Percentiles rank a stretch among this genome's conserved stretches.
Evolutionary conservation across 1,284 basidiomycete species (phyloP).

Genomic region (Apiotrichum brassicae): DNA sequence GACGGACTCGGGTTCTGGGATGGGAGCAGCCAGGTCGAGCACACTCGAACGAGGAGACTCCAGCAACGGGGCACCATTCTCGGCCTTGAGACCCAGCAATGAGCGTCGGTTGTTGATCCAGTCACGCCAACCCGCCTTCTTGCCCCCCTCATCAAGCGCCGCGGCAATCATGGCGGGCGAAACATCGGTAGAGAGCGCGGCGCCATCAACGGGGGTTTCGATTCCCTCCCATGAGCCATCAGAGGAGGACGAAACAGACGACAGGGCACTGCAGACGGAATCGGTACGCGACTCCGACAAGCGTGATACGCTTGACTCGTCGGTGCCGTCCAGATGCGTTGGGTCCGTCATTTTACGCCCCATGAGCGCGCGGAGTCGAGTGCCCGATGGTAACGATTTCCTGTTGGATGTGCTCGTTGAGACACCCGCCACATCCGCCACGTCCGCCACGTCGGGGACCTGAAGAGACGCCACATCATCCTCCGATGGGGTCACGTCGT

Average conservation of each 20-base stretch:
- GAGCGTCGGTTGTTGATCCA: constrained; percentile 15
- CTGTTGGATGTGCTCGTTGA: not conserved
- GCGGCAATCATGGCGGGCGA: constrained; percentile 13
- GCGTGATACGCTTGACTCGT: not conserved
- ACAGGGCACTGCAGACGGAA: constrained; percentile 25
- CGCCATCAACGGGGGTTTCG: constrained; percentile 26
- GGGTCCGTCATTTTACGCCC: constrained; percentile 5
- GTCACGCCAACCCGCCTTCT: constrained; percentile 14
- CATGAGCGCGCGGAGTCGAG: constrained; percentile 4
- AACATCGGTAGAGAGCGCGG: constrained; percentile 14
- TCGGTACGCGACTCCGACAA: constrained; percentile 19
- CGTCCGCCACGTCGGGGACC: not conserved
- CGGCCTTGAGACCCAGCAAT: constrained; percentile 12
- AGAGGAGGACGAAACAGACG: constrained; percentile 24
- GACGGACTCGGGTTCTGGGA: not conserved
- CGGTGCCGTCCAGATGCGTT: not conserved
- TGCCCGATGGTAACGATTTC: not conserved
- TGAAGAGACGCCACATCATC: not conserved
- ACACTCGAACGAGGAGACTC: constrained; percentile 10
- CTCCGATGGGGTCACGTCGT: not conserved
- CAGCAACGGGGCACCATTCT: constrained; percentile 7
- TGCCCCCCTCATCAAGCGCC: constrained; percentile 3
- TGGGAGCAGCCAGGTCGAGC: constrained; percentile 5
- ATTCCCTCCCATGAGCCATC: constrained; percentile 28
- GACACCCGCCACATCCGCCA: not conserved